Conservation (phyloP, 805 yeast species). For the Yarrowia sp. region DNA sequence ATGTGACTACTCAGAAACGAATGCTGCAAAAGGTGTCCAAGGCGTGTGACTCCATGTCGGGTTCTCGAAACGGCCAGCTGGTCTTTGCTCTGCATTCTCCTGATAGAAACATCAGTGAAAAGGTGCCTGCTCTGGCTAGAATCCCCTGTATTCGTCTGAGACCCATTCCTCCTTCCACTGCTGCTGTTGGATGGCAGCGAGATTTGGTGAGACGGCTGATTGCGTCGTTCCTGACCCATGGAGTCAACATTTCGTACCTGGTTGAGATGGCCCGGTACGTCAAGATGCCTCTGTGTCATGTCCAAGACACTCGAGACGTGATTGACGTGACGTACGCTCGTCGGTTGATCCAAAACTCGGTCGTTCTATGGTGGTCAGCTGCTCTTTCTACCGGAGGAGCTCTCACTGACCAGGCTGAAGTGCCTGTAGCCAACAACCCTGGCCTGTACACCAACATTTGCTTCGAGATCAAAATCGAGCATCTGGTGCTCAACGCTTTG, state of each 20-base stretch:
- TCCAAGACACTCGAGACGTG: conserved; percentile 72
- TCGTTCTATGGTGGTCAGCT: conserved; percentile 93
- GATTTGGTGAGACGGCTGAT: conserved; percentile 12
- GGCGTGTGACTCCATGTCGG: conserved; percentile 5
- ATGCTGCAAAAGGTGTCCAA: conserved; percentile 8
- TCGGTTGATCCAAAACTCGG: conserved; percentile 57
- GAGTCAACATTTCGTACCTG: conserved; percentile 44
- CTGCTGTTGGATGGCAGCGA: conserved; percentile 21
- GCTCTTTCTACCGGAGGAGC: conserved; percentile 80
- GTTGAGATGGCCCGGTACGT: conserved; percentile 66
- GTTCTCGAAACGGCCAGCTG: conserved; percentile 1
- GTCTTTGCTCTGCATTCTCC: conserved; percentile 10
- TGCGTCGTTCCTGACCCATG: conserved; percentile 28
- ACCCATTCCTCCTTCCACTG: conserved; percentile 4
- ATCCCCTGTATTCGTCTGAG: conserved; percentile 3
- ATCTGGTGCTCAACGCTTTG: conserved; percentile 81
- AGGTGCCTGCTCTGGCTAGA: conserved; percentile 5
- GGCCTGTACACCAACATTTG: conserved; percentile 77
- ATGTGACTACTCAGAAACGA: background rate
- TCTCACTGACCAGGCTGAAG: conserved; percentile 65
- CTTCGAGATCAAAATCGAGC: conserved; percentile 73
- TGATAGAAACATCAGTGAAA: background rate
- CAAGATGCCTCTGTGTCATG: conserved; percentile 81
- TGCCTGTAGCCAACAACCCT: conserved; percentile 72
- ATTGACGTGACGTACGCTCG: conserved; percentile 89